Evolutionary conservation across 169 alveolate genomes (phyloP), one percentile per base, ranked within the genome.

Genomic region (Besnoitia besnoiti): DNA sequence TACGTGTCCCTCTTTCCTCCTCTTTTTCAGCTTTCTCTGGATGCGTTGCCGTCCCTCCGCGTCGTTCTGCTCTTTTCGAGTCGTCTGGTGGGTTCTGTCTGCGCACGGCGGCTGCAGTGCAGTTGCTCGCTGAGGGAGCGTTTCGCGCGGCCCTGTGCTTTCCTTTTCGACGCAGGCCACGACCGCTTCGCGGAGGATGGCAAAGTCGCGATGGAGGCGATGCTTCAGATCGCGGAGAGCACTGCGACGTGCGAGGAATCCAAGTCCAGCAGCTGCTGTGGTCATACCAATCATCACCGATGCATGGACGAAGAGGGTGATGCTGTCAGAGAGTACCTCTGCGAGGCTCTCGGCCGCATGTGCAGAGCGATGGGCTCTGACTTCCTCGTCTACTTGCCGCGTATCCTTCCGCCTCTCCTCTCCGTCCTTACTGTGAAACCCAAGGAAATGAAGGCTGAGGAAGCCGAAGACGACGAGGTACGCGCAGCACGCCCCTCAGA

Each of bases 351-450:
- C 51, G 97, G 97, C 37, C 93, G 99, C 30, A 94, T 97, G 92
- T 97, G 98, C 93, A 87, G 98, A 37, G 98, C 97, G 10, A 95
- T 97, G 90, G 97, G 97, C 33, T 92, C 91, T 40, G 97, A 97
- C 91, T 97, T 97, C 90, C 94, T 95, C 62, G 98, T 98, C 47
- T 97, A 96, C 94, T 76, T 97, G 39, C 98, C 98, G n/a, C 97
- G 95, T 47, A 91, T 97, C 35, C 97, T 97, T 42, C 99, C 99
- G 40, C 67, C 92, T 0, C 94, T 96, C 10, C 79, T 92, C 44
- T 44, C 47, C 10, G 93, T 87, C 40, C 59, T 89, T 35, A 14
- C 95, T 21, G 75, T 77, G 33, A 40, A 76, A 39, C 95, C 93
- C n/a, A 79, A 82, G 47, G 88, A 30, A 40, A n/a, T 87, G 50